phyloP scores from a whole-genome alignment of 352 stramenopile species.

The Chrysophaeum taylorii region DNA sequence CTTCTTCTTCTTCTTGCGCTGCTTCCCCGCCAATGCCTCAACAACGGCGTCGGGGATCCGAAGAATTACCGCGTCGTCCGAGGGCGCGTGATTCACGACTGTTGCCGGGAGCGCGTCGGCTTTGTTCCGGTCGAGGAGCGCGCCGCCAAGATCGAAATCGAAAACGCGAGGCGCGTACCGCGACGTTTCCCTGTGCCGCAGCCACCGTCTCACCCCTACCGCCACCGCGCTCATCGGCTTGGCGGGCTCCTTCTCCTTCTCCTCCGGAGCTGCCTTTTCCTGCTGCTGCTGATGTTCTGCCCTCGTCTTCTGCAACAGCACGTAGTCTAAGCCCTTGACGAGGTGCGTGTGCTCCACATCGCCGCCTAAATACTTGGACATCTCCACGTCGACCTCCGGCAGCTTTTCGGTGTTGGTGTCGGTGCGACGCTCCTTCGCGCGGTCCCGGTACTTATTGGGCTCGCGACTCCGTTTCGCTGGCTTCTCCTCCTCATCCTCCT shows the following conservation, averaged over 20 bases:
- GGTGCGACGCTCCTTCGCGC: conserved; percentile 18
- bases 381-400: conserved; percentile 20
- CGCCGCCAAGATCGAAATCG: neutral
- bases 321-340: conserved; percentile 72
- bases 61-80: no score
- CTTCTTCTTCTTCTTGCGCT: neutral
- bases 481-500: conserved; percentile 21
- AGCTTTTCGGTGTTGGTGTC: conserved; percentile 22
- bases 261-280: neutral
- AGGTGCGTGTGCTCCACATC: conserved; percentile 70
- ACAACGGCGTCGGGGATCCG: no score
- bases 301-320: conserved; percentile 67
- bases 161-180: neutral
- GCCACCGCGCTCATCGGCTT: no score
- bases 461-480: conserved; percentile 6
- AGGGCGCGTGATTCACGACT: no score
- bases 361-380: conserved; percentile 59
- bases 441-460: conserved; percentile 11
- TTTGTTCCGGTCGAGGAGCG: neutral
- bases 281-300: conserved; percentile 37
- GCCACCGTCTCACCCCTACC: neutral
- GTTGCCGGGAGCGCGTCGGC: neutral
- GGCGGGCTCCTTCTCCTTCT: neutral
- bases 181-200: neutral
- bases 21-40: no score